Evolutionary conservation across 2,329 filamentous ascomycete genomes (phyloP).

Genomic region (Canariomyces notabilis): DNA sequence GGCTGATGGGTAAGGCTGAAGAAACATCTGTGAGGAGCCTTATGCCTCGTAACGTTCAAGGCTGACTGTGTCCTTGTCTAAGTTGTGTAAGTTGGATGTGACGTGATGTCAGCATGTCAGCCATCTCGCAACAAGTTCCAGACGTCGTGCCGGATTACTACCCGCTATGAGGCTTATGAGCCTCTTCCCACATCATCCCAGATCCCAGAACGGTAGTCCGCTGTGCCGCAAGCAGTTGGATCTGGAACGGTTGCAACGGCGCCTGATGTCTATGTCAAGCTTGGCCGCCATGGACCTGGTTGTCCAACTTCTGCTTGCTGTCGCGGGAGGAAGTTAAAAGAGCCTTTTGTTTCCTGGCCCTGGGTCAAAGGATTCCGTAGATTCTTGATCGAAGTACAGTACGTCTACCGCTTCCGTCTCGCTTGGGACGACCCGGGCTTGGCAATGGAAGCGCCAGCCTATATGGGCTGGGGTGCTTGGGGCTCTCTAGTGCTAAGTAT

Average conservation of each 20-base stretch:
- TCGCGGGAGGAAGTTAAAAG: too few relatives aligned
- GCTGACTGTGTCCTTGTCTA: too few relatives aligned
- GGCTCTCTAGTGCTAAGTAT: neutral
- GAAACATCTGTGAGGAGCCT: conserved; percentile 1
- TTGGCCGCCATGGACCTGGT: too few relatives aligned
- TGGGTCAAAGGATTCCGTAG: neutral
- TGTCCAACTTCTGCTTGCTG: too few relatives aligned
- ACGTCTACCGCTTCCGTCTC: too few relatives aligned
- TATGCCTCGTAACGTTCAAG: neutral
- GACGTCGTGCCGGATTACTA: neutral
- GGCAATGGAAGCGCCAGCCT: neutral
- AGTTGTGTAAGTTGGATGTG: too few relatives aligned
- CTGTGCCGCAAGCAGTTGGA: neutral
- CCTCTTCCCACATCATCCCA: conserved; percentile 2
- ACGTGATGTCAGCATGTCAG: neutral
- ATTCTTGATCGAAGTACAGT: neutral
- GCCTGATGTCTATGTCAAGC: too few relatives aligned
- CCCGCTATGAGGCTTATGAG: too few relatives aligned
- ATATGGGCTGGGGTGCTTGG: neutral
- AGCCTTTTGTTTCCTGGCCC: too few relatives aligned
- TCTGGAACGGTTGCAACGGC: neutral
- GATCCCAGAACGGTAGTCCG: neutral
- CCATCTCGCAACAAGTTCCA: neutral
- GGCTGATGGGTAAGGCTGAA: conserved; percentile 7
- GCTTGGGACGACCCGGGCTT: neutral